Evolutionary conservation across 2,329 filamentous ascomycete genomes (phyloP), one percentile per base, ranked within the genome.

Genomic region (Truncatella angustata): DNA sequence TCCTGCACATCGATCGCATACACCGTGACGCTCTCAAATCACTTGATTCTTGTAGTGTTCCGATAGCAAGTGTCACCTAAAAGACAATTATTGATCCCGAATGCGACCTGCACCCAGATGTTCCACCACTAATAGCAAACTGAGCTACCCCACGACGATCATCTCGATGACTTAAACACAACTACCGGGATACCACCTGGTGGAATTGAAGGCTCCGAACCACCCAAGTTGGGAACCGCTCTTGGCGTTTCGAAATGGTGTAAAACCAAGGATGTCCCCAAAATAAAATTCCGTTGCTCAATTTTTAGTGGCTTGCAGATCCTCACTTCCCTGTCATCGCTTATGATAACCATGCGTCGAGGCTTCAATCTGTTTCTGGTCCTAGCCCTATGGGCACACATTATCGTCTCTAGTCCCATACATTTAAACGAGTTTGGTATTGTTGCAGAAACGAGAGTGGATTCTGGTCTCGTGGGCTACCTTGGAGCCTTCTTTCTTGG

Each of bases 401-500:
- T 44, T 23, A 44, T 28, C 40, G 18, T 9, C 9, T 44, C 21
- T n/a, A 44, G 24, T 20, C 40, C 40, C 4, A 44, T 44, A 9
- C 12, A 30, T n/a, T 2, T 16, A n/a, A 16, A n/a, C 14, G 40
- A 28, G 3, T 23, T 44, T 11, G 21, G 46, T 1, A 11, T 18
- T n/a, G 18, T 18, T 20, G 14, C 32, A 7, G 54, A 61, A 36
- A 46, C 63, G 58, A 58, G 70, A 58, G 61, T 69, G 34, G 63
- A 74, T 39, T 12, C 73, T 0, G 72, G 64, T 47, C 64, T 80
- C 2, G 74, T 73, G 0, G 76, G 77, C 2, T 82, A 81, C 60
- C 64, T 82, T 2, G 77, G 77, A 2, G 77, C 74, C 7, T 80
- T 81, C 62, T 82, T 82, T 60, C 72, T 81, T 3, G 78, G 79